phyloP scores from a whole-genome alignment of 1,139 yeast species.

The Arxiozyma bovina region DNA sequence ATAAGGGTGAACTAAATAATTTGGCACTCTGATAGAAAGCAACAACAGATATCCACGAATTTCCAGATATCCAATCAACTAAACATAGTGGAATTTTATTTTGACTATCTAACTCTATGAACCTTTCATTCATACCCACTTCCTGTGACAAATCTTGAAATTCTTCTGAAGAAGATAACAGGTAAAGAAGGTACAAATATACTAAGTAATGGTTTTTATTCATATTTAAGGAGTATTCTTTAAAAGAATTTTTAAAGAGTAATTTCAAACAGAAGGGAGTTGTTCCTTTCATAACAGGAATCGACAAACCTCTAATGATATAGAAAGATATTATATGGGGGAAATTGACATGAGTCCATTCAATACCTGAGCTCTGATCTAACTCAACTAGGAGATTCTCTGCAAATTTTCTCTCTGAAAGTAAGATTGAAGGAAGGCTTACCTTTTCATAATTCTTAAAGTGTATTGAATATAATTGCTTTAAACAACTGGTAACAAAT shows the following conservation, averaged over 20 bases:
- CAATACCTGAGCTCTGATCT: slow-evolving; percentile 39
- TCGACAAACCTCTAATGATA: slow-evolving; percentile 56
- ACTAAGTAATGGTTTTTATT: slow-evolving; percentile 28
- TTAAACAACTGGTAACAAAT: slow-evolving; percentile 32
- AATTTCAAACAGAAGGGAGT: slow-evolving; percentile 46
- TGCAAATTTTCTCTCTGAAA: slow-evolving; percentile 32
- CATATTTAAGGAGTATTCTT: slow-evolving; percentile 12
- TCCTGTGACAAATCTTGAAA: slow-evolving; percentile 40
- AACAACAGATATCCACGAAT: slow-evolving; percentile 38
- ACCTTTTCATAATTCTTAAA: slow-evolving; percentile 10
- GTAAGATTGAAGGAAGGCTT: slow-evolving; percentile 13
- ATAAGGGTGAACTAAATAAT: slow-evolving; percentile 42
- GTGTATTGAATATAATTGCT: slow-evolving; percentile 23
- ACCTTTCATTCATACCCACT: slow-evolving; percentile 37
- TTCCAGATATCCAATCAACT: slow-evolving; percentile 41
- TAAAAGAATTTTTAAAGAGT: slow-evolving; percentile 42
- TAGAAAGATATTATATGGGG: slow-evolving; percentile 47
- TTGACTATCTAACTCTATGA: slow-evolving; percentile 31
- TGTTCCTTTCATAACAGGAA: slow-evolving; percentile 49
- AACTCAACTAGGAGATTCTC: slow-evolving; percentile 36
- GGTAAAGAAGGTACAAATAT: slow-evolving; percentile 49
- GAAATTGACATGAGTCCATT: slow-evolving; percentile 41
- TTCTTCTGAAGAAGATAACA: slow-evolving; percentile 44
- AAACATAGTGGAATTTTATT: slow-evolving; percentile 41
- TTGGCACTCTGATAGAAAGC: slow-evolving; percentile 46